Conservation (phyloP, 2,329 filamentous ascomycete species). For the Geoglossum cookeanum region DNA sequence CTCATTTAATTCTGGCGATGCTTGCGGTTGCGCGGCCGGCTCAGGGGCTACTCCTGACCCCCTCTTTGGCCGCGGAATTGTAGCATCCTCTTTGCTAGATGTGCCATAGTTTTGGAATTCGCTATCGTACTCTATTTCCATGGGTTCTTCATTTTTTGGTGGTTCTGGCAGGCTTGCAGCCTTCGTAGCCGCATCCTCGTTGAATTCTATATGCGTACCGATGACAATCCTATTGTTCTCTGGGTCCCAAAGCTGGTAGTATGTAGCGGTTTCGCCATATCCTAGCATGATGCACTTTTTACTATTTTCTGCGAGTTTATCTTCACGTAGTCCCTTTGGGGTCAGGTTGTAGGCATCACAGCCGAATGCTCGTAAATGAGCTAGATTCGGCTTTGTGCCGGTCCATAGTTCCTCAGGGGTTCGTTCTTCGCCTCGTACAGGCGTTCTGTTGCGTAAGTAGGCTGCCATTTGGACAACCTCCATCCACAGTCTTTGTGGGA, state of each 20-base stretch:
- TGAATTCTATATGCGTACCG: not conserved
- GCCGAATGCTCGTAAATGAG: not conserved
- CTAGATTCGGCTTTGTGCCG: not conserved
- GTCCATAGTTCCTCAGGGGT: not conserved
- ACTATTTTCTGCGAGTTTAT: not conserved
- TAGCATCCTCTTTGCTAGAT: not conserved
- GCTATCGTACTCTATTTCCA: not conserved
- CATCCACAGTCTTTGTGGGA: not conserved
- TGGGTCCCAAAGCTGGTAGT: not conserved
- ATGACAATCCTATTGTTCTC: not conserved
- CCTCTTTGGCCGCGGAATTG: not conserved
- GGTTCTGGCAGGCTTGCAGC: not conserved
- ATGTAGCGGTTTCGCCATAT: not conserved
- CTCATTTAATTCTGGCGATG: not conserved
- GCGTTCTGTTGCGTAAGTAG: not conserved
- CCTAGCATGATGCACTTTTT: not conserved
- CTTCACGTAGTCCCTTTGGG: not conserved
- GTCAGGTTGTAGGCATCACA: not conserved
- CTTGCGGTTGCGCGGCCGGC: not conserved
- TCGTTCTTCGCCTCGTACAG: not conserved
- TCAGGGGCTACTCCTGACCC: not conserved
- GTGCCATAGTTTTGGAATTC: not conserved
- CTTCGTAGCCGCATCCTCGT: not conserved
- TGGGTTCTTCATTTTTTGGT: not conserved
- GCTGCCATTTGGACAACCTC: slow-evolving; percentile 7